Conservation (phyloP, 164 flowering plant species). For the Berberis thunbergii region DNA sequence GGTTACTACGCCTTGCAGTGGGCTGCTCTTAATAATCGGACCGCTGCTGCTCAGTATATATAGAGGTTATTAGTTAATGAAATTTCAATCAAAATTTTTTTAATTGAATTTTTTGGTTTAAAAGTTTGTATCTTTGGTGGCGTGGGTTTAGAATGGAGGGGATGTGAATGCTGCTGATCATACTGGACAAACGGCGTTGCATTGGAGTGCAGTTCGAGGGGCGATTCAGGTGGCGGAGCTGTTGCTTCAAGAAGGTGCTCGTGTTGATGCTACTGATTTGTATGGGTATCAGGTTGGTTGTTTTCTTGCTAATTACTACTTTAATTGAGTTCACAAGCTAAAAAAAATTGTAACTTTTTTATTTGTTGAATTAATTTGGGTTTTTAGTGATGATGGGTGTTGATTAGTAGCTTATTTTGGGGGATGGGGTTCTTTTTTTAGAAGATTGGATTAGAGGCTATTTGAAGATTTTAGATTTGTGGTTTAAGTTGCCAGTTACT, state of each 20-base stretch:
- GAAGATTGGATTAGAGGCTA: too few relatives aligned
- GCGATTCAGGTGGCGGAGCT: conserved; percentile 89
- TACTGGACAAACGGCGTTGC: conserved; percentile 90
- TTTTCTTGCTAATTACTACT: not conserved
- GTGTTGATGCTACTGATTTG: conserved; percentile 54
- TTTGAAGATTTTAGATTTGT: too few relatives aligned
- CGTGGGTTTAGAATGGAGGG: conserved; percentile 65
- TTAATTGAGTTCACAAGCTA: not conserved
- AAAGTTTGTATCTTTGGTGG: not conserved
- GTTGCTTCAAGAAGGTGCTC: conserved; percentile 83
- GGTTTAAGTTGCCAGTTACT: too few relatives aligned
- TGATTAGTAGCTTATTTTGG: too few relatives aligned
- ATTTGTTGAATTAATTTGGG: too few relatives aligned
- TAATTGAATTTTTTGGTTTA: not conserved
- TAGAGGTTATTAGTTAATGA: conserved; percentile 42
- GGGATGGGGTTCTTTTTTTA: too few relatives aligned
- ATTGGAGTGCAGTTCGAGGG: conserved; percentile 95
- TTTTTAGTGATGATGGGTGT: too few relatives aligned
- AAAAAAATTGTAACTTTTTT: too few relatives aligned
- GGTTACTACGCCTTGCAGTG: conserved; percentile 92
- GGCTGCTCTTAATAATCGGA: conserved; percentile 91
- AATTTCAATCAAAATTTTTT: not conserved
- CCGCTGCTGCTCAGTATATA: conserved; percentile 79
- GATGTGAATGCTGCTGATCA: conserved; percentile 83
- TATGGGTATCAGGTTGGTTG: conserved; percentile 84